Conservation (phyloP, 331 rosid genomes). For the Cydonia oblonga region DNA sequence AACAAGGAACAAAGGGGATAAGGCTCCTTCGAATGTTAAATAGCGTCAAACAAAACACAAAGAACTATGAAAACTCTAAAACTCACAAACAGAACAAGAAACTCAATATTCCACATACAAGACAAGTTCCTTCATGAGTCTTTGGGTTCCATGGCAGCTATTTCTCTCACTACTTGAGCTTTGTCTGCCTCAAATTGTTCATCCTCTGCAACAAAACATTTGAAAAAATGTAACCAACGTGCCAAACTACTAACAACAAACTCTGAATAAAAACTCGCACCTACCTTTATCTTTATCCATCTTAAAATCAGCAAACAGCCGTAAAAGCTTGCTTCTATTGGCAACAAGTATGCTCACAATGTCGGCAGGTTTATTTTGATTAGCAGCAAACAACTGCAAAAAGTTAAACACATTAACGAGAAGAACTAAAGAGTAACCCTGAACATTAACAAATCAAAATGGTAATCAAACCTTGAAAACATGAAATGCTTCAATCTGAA, state of each 20-base stretch:
- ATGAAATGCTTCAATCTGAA: slow-evolving; percentile 82
- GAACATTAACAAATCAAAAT: background rate
- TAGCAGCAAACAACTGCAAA: slow-evolving; percentile 84
- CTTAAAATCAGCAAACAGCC: slow-evolving; percentile 70
- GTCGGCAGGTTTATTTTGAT: slow-evolving; percentile 75
- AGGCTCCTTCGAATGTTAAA: background rate
- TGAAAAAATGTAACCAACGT: slow-evolving; percentile 6
- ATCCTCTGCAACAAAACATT: slow-evolving; percentile 49
- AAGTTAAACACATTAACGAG: slow-evolving; percentile 17
- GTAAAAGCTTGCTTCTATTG: slow-evolving; percentile 78
- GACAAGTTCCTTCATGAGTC: slow-evolving; percentile 25
- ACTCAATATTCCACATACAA: slow-evolving; percentile 5
- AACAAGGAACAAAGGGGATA: background rate
- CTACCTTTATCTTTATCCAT: slow-evolving; percentile 78
- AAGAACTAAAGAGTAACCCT: background rate
- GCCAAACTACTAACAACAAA: slow-evolving; percentile 4
- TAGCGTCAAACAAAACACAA: slow-evolving; percentile 6
- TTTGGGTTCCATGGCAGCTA: slow-evolving; percentile 60
- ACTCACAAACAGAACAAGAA: slow-evolving; percentile 20
- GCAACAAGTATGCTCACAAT: slow-evolving; percentile 67
- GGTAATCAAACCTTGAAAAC: slow-evolving; percentile 65
- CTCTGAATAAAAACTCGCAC: background rate
- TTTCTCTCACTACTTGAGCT: slow-evolving; percentile 91
- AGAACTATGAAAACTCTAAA: slow-evolving; percentile 22
- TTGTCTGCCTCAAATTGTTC: slow-evolving; percentile 95